Percentiles rank a stretch among this genome's conserved stretches.
These are phyloP conservation scores for Beauveria sp. DNA, from an alignment of 2,329 filamentous ascomycete genomes.

Conservation along the genomic window DNA sequence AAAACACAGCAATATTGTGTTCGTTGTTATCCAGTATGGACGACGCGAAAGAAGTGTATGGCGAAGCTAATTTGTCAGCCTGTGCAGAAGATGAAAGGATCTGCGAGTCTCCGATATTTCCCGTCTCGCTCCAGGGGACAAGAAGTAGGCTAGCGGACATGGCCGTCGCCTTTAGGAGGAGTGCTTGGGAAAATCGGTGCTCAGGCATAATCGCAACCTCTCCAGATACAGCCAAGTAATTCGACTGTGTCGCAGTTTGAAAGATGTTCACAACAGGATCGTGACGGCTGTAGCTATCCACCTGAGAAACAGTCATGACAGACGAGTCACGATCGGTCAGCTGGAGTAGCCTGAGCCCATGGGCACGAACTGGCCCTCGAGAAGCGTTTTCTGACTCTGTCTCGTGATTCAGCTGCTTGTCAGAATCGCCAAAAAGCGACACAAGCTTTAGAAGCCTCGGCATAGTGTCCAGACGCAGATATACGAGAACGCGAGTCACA, in stretches of 20 bases:
- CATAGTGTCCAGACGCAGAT: slow-evolving; percentile 78
- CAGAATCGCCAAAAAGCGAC: slow-evolving; percentile 59
- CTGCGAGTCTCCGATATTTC: slow-evolving; percentile 61
- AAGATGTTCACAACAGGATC: slow-evolving; percentile 91
- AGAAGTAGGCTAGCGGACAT: slow-evolving; percentile 67
- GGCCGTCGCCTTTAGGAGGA: slow-evolving; percentile 63
- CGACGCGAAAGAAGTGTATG: slow-evolving; percentile 69
- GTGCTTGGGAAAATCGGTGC: slow-evolving; percentile 68
- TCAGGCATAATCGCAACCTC: slow-evolving; percentile 75
- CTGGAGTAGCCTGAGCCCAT: slow-evolving; percentile 79
- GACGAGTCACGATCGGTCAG: slow-evolving; percentile 89
- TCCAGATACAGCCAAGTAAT: slow-evolving; percentile 72
- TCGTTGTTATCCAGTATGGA: slow-evolving; percentile 54
- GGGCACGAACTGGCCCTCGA: slow-evolving; percentile 53
- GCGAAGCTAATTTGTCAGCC: slow-evolving; percentile 30
- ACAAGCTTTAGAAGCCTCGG: slow-evolving; percentile 76
- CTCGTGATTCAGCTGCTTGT: slow-evolving; percentile 16
- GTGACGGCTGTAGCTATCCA: slow-evolving; percentile 61
- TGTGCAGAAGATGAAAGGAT: slow-evolving; percentile 21
- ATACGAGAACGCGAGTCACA: slow-evolving; percentile 55
- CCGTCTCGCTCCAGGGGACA: slow-evolving; percentile 84
- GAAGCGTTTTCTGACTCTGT: slow-evolving; percentile 14
- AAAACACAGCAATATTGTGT: slow-evolving; percentile 68
- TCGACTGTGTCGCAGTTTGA: slow-evolving; percentile 76
- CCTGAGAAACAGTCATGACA: slow-evolving; percentile 87